These are phyloP conservation scores for Xylaria acuta DNA, from an alignment of 495 filamentous ascomycete species.

Conservation along the genomic window DNA sequence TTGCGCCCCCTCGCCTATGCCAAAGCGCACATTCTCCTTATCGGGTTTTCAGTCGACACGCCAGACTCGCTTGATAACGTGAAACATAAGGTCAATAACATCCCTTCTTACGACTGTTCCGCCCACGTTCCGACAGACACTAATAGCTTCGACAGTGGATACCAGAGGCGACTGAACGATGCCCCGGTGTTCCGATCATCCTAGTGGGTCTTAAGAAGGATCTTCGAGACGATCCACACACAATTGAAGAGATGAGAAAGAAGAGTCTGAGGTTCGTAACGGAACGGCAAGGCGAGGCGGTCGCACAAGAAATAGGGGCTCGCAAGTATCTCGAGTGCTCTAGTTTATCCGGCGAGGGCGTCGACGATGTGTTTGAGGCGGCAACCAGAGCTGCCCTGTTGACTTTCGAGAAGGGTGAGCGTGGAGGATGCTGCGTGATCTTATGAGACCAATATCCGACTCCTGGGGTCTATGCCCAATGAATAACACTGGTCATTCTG, in stretches of 20 bases:
- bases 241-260: constrained; percentile 97
- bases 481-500: not conserved
- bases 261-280: constrained; percentile 87
- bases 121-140: not conserved
- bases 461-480: not conserved
- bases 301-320: constrained; percentile 84
- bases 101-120: not conserved
- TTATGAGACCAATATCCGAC: constrained; percentile 64
- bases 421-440: constrained; percentile 85
- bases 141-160: constrained; percentile 74
- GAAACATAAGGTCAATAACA: constrained; percentile 81
- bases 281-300: constrained; percentile 77
- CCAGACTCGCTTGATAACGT: constrained; percentile 98
- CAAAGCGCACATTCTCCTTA: constrained; percentile 95
- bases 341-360: constrained; percentile 93
- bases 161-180: constrained; percentile 93
- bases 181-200: constrained; percentile 92
- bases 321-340: constrained; percentile 98
- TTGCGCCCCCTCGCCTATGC: constrained; percentile 95
- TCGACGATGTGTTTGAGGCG: constrained; percentile 98
- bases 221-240: constrained; percentile 90
- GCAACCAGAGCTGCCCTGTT: constrained; percentile 94
- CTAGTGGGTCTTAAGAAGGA: constrained; percentile 98
- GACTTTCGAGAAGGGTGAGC: constrained; percentile 87
- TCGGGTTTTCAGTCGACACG: constrained; percentile 94